A percentile compares a stretch with the other conserved stretches of the same genome.
phyloP scores from a whole-genome alignment of 306 rosid genomes.

The Fragaria vesca region DNA sequence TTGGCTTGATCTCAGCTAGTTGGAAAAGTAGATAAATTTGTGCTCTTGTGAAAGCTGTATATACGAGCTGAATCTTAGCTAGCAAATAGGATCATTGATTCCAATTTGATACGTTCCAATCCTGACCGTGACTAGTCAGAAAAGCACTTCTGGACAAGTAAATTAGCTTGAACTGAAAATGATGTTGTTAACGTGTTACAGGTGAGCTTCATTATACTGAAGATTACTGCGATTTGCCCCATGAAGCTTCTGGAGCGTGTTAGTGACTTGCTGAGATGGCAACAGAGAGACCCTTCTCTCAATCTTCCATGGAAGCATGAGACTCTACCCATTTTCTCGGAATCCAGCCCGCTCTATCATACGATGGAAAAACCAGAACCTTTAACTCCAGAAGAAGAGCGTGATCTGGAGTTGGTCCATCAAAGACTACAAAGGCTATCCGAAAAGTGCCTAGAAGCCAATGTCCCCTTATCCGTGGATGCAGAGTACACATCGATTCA shows the following conservation, averaged over 20 bases:
- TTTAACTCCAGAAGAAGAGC: slow-evolving; percentile 60
- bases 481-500: slow-evolving; percentile 83
- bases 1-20: background rate
- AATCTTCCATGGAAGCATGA: slow-evolving; percentile 75
- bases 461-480: slow-evolving; percentile 61
- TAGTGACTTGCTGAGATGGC: slow-evolving; percentile 89
- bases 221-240: slow-evolving; percentile 90
- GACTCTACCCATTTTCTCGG: slow-evolving; percentile 61
- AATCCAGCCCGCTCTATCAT: slow-evolving; percentile 71
- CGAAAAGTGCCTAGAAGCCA: slow-evolving; percentile 48
- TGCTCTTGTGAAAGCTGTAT: background rate
- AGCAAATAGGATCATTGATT: background rate
- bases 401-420: slow-evolving; percentile 52
- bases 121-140: background rate
- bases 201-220: slow-evolving; percentile 68
- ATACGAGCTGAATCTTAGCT: slow-evolving; percentile 10
- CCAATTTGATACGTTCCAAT: background rate
- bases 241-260: slow-evolving; percentile 54
- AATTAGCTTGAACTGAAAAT: background rate
- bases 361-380: slow-evolving; percentile 55
- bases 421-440: slow-evolving; percentile 57
- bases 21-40: background rate
- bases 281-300: slow-evolving; percentile 60
- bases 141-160: background rate
- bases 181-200: slow-evolving; percentile 14